Evolutionary conservation across 208 protist species (phyloP).

Genomic region (Trypanosoma theileri): DNA sequence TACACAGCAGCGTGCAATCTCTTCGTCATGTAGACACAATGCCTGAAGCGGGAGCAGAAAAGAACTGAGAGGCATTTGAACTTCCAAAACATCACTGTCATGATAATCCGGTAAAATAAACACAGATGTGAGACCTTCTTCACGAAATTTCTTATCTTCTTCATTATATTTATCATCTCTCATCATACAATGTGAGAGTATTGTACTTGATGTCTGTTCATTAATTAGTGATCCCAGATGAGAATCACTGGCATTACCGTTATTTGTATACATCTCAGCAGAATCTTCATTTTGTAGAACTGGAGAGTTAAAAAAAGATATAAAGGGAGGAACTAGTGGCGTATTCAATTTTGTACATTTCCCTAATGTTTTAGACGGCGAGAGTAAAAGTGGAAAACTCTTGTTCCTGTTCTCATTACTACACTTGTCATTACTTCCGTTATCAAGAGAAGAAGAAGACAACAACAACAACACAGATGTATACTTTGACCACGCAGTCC

Average conservation of each 20-base stretch:
- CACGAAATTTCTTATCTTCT: constrained; percentile 11
- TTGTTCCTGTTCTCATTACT: background rate
- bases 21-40: constrained; percentile 55
- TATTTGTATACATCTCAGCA: no score
- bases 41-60: constrained; percentile 82
- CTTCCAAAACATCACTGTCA: constrained; percentile 80
- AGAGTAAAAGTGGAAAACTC: no score
- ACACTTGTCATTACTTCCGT: background rate
- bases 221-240: no score
- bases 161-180: no score
- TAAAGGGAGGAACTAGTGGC: no score
- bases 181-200: no score
- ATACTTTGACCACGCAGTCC: constrained; percentile 41
- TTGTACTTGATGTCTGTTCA: no score
- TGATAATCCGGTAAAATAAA: constrained; percentile 42
- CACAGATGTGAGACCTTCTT: constrained; percentile 16
- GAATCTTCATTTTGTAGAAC: no score
- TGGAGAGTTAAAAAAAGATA: no score
- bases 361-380: no score
- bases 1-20: constrained; percentile 40
- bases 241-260: no score
- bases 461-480: constrained; percentile 48
- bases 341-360: no score
- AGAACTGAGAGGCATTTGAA: constrained; percentile 70
- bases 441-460: constrained; percentile 19